Percentiles rank a stretch among this genome's conserved stretches.
These are phyloP conservation scores for Raddia distichophylla DNA, from an alignment of 176 grass and related monocot species.

Conservation along the genomic window DNA sequence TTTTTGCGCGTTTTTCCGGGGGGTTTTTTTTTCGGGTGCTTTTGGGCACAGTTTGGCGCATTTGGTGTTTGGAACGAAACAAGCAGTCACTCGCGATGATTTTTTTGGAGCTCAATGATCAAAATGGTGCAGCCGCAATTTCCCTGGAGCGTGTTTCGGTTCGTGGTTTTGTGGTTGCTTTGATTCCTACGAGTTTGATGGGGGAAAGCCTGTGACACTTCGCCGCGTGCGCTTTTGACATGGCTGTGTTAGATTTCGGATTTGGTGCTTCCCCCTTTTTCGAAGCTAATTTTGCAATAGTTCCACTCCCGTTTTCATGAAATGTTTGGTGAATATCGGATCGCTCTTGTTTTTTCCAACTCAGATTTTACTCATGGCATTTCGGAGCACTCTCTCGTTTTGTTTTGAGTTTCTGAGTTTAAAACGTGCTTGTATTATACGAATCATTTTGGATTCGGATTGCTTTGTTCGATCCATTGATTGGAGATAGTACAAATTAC, in stretches of 20 bases:
- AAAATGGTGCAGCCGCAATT: neutral
- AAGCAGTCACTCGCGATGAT: constrained; percentile 2
- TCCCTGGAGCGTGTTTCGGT: constrained; percentile 1
- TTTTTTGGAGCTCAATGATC: neutral
- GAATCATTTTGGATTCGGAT: neutral
- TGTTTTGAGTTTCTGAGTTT: neutral
- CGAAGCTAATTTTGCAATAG: constrained; percentile 6
- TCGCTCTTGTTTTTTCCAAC: neutral
- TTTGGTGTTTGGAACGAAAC: constrained; percentile 30
- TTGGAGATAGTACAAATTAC: neutral
- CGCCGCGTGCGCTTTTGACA: neutral
- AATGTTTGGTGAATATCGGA: constrained; percentile 10
- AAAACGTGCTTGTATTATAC: neutral
- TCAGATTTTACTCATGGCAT: constrained; percentile 3
- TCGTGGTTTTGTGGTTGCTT: constrained; percentile 6
- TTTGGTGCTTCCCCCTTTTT: neutral
- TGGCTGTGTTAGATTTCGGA: constrained; percentile 7
- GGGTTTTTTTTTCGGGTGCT: constrained; percentile 20
- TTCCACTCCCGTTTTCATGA: neutral
- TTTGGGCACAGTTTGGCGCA: neutral
- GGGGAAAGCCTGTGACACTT: constrained; percentile 14
- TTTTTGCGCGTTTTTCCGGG: neutral
- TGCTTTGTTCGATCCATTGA: neutral
- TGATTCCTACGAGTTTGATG: constrained; percentile 25
- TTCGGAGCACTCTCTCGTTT: neutral